phyloP scores from a whole-genome alignment of 2,329 filamentous ascomycete species.

The Annulohypoxylon truncatum region DNA sequence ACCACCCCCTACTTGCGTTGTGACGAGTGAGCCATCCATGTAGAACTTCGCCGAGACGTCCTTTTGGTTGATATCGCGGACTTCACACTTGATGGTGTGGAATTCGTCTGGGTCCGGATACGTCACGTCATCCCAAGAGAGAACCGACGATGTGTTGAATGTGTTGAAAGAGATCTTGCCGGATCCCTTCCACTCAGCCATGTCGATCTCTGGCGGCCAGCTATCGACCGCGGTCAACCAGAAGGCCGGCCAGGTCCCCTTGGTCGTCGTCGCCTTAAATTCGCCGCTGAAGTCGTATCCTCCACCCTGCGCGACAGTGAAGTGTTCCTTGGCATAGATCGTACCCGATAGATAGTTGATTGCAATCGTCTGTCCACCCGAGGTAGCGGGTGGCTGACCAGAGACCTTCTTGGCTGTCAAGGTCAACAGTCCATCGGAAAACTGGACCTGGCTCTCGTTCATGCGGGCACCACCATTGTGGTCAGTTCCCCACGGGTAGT shows the following conservation, averaged over 20 bases:
- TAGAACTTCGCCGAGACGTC: constrained; percentile 66
- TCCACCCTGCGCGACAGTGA: constrained; percentile 53
- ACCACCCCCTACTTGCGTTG: constrained; percentile 62
- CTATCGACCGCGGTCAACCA: constrained; percentile 66
- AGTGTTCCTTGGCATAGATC: constrained; percentile 55
- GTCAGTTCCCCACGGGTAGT: constrained; percentile 68
- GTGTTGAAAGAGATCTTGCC: constrained; percentile 68
- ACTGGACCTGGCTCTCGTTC: constrained; percentile 58
- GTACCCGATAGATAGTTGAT: constrained; percentile 66
- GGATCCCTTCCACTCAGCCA: constrained; percentile 71
- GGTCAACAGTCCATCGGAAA: constrained; percentile 57
- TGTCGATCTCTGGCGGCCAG: constrained; percentile 70
- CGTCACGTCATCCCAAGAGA: constrained; percentile 59
- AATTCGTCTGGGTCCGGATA: constrained; percentile 61
- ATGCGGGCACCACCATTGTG: constrained; percentile 70
- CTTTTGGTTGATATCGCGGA: constrained; percentile 62
- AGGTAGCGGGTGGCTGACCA: constrained; percentile 53
- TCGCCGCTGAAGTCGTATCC: constrained; percentile 58
- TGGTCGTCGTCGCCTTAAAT: constrained; percentile 54
- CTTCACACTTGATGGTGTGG: constrained; percentile 63
- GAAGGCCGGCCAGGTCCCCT: constrained; percentile 68
- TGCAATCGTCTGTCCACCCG: constrained; percentile 54
- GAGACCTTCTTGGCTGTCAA: constrained; percentile 60
- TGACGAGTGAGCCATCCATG: constrained; percentile 61
- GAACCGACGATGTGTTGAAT: constrained; percentile 54